Conservation (phyloP, 306 rosid genomes). For the Styphnolobium japonicum region DNA sequence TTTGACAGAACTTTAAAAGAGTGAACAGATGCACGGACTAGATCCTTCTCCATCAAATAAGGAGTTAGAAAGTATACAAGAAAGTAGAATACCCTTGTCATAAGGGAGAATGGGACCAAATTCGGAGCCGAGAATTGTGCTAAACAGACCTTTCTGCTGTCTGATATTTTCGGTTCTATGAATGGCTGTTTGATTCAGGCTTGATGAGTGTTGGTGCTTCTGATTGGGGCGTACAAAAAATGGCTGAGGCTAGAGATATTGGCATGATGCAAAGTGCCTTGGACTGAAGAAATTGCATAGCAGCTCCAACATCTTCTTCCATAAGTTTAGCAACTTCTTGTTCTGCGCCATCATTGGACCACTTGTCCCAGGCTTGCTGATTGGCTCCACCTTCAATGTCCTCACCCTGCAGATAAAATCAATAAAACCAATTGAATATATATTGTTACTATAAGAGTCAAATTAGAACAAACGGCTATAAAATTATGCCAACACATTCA, state of each 20-base stretch:
- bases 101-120: slow-evolving; percentile 15
- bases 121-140: slow-evolving; percentile 8
- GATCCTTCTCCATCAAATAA: slow-evolving; percentile 25
- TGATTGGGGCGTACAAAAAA: slow-evolving; percentile 68
- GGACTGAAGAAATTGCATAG: slow-evolving; percentile 96
- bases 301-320: slow-evolving; percentile 99
- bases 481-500: not conserved
- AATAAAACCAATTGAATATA: not conserved
- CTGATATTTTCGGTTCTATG: slow-evolving; percentile 36
- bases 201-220: slow-evolving; percentile 54
- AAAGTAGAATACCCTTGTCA: slow-evolving; percentile 25
- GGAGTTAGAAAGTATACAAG: slow-evolving; percentile 29
- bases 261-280: slow-evolving; percentile 99
- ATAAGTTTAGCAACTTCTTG: slow-evolving; percentile 92
- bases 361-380: slow-evolving; percentile 83
- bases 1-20: slow-evolving; percentile 38
- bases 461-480: not conserved
- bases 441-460: not conserved
- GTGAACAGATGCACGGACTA: slow-evolving; percentile 38
- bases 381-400: slow-evolving; percentile 58
- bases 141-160: slow-evolving; percentile 2
- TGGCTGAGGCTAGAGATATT: slow-evolving; percentile 90
- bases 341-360: slow-evolving; percentile 96
- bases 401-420: slow-evolving; percentile 51
- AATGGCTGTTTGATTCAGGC: slow-evolving; percentile 74